phyloP scores from a whole-genome alignment of 2,329 filamentous ascomycete species.

The Kalaharituber pfeilii region DNA sequence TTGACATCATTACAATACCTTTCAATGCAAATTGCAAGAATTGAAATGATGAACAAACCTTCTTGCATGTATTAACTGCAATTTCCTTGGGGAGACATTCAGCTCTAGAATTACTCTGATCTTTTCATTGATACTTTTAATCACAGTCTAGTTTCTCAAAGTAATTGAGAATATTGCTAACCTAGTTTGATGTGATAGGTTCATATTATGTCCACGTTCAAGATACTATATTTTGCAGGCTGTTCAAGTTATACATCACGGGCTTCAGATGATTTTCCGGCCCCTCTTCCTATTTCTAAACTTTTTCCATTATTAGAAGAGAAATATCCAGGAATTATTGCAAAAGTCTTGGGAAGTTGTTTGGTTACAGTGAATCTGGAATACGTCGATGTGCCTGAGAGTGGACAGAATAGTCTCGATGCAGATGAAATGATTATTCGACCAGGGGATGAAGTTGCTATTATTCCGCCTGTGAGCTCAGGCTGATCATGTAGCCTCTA shows the following conservation, averaged over 20 bases:
- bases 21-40: too few species aligned
- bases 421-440: conserved; percentile 37
- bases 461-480: conserved; percentile 77
- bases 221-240: conserved; percentile 64
- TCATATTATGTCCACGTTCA: conserved; percentile 41
- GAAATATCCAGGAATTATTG: conserved; percentile 50
- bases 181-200: too few species aligned
- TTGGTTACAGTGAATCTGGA: conserved; percentile 65
- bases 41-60: too few species aligned
- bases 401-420: conserved; percentile 23
- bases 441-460: conserved; percentile 65
- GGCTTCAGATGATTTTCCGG: conserved; percentile 45
- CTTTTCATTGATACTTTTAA: too few species aligned
- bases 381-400: conserved; percentile 53
- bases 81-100: too few species aligned
- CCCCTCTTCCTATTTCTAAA: conserved; percentile 44
- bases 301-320: conserved; percentile 53
- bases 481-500: conserved; percentile 35
- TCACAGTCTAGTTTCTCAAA: too few species aligned
- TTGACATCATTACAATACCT: too few species aligned
- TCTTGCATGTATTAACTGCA: too few species aligned
- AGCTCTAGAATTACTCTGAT: too few species aligned
- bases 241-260: conserved; percentile 55
- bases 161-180: too few species aligned
- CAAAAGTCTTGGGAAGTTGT: conserved; percentile 52